Evolutionary conservation across 371 early-diverging fungal species (phyloP).

Genomic region (Batkoa obscura): DNA sequence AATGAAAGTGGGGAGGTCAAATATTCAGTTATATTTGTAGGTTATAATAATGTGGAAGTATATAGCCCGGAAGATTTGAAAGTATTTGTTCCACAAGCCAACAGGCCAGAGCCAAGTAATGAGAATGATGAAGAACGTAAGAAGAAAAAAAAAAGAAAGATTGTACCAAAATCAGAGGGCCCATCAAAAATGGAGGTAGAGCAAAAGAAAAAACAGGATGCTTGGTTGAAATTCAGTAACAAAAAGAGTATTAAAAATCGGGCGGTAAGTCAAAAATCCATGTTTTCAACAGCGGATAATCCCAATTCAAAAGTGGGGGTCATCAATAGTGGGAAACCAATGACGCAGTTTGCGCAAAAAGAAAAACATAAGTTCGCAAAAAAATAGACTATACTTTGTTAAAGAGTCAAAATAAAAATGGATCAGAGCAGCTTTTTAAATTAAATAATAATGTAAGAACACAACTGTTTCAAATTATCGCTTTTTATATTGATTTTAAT

Average conservation of each 20-base stretch:
- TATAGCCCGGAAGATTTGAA: constrained; percentile 37
- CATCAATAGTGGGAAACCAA: constrained; percentile 43
- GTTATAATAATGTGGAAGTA: constrained; percentile 35
- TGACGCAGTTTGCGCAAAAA: constrained; percentile 41
- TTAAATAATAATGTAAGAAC: no score
- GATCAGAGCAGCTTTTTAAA: no score
- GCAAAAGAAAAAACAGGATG: constrained; percentile 49
- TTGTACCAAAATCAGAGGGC: constrained; percentile 9
- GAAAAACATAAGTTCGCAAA: constrained; percentile 25
- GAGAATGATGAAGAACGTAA: constrained; percentile 12
- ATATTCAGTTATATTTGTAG: constrained; percentile 51
- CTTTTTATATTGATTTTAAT: no score
- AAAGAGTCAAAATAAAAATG: no score
- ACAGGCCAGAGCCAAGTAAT: constrained; percentile 14
- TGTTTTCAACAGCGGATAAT: constrained; percentile 45
- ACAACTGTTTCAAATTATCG: no score
- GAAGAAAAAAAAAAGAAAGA: constrained; percentile 22
- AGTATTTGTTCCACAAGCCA: constrained; percentile 11
- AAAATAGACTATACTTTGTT: no score
- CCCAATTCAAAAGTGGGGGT: constrained; percentile 50
- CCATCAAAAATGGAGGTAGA: constrained; percentile 28
- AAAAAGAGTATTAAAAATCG: constrained; percentile 14
- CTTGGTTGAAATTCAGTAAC: constrained; percentile 58
- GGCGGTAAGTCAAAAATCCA: constrained; percentile 40
- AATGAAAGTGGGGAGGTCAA: constrained; percentile 21